Base-by-base conservation (phyloP, 805 yeast genomes). In the Phaffomyces opuntiae region DNA sequence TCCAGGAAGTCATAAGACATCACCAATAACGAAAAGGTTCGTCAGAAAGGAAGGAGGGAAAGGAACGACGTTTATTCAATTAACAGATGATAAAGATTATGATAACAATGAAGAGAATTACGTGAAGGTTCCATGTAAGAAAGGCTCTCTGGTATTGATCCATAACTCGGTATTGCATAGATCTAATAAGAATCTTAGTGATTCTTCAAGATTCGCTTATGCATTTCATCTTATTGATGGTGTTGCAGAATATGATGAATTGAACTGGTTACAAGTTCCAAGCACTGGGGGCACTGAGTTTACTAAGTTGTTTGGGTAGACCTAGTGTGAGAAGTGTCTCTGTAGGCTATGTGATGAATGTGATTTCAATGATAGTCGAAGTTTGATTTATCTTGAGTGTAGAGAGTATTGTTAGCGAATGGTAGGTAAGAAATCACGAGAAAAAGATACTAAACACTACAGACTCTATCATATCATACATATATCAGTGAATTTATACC, bases 201-300 rank as follows among this genome's bases (percentile, higher is more conserved):
- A 53, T 5, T 69, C 68, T 46, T 80, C 87, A 9, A 70, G 95
- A 50, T 83, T 70, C 56, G 93, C 89, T 0, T 86, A 84, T 62
- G 83, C 93, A 0, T 86, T 86, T 64, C 95, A 86, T 58, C 73
- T 82, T 38, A 82, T 86, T 46, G 93, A 86, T 43, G 91, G 91
- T 2, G 62, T 50, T 2, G 67, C 75, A 12, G 60, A 72, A 25
- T 86, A 83, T 55, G 93, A 85, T 58, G 64, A 66, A 21, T 61
- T 69, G 55, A 85, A 85, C 59, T 86, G 95, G 93, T 69, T 85
- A 33, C 95, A 86, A 57, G 78, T 84, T 5, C 93, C 93, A 2
- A 75, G 82, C 0, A 56, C 74, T 5, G 90, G 91, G 0, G 84
- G 87, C 1, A 61, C 72, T 0, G 65, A 80, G 14, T 83, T 84